These are phyloP conservation scores for Gracilaria caudata DNA, from an alignment of 23 red algal species.

Conservation along the genomic window DNA sequence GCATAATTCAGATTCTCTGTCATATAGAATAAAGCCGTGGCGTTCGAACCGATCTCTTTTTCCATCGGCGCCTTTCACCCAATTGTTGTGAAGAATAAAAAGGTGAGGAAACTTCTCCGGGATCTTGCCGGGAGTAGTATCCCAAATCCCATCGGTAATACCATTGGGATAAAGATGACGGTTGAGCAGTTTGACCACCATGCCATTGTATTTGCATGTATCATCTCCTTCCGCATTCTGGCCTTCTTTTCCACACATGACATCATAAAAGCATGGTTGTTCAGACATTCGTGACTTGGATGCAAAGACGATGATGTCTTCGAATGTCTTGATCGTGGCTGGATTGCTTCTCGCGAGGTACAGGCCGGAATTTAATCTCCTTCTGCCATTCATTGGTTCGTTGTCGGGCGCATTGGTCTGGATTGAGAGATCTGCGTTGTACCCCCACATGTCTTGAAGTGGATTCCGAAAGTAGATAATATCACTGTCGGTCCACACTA, in stretches of 20 bases:
- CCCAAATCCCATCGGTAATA: conserved; percentile 95
- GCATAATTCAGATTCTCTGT: conserved; percentile 86
- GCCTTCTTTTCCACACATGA: conserved; percentile 93
- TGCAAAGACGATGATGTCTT: conserved; percentile 90
- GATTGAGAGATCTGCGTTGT: conserved; percentile 83
- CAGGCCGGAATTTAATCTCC: conserved; percentile 93
- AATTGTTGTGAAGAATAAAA: conserved; percentile 97
- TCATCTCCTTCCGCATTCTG: conserved; percentile 80
- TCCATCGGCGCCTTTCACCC: conserved; percentile 89
- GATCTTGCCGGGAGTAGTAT: conserved; percentile 61
- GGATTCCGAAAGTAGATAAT: conserved; percentile 95
- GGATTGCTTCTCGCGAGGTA: conserved; percentile 83
- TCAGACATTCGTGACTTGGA: conserved; percentile 92
- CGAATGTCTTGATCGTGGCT: conserved; percentile 90
- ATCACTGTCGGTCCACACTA: conserved; percentile 99
- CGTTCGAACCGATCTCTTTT: conserved; percentile 85
- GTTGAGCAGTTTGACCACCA: conserved; percentile 84
- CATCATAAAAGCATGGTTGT: conserved; percentile 98
- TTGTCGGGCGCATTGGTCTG: conserved; percentile 96
- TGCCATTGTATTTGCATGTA: conserved; percentile 80
- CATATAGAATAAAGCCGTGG: conserved; percentile 86
- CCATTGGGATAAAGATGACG: conserved; percentile 91
- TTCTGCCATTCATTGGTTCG: conserved; percentile 88
- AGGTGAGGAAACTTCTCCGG: conserved; percentile 78
- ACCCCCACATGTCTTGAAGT: conserved; percentile 66